These are phyloP conservation scores for Cyclaneusma minus DNA, from an alignment of 2,329 filamentous ascomycete species.

Conservation along the genomic window DNA sequence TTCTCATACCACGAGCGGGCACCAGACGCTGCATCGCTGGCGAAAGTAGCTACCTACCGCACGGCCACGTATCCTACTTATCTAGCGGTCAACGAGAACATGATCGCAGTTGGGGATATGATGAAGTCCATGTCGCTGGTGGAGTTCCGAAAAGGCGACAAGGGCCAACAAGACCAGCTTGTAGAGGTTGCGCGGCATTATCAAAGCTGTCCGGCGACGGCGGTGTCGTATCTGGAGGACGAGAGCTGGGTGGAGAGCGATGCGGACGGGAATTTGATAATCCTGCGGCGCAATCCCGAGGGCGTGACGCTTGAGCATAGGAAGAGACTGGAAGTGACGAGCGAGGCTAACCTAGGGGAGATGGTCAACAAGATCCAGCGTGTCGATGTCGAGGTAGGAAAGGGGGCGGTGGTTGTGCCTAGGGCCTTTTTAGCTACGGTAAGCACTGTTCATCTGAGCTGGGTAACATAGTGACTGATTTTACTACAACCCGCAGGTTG, in stretches of 20 bases:
- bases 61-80: slow-evolving; percentile 76
- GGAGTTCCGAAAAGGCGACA: slow-evolving; percentile 45
- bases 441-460: slow-evolving; percentile 21
- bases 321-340: slow-evolving; percentile 53
- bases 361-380: slow-evolving; percentile 80
- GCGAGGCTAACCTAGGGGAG: slow-evolving; percentile 77
- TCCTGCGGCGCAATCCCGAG: slow-evolving; percentile 57
- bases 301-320: slow-evolving; percentile 64
- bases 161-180: slow-evolving; percentile 45
- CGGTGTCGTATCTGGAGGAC: slow-evolving; percentile 54
- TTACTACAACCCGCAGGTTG: slow-evolving; percentile 56
- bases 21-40: slow-evolving; percentile 38
- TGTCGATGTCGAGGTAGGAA: slow-evolving; percentile 49
- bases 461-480: too few relatives aligned
- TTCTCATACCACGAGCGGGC: slow-evolving; percentile 41
- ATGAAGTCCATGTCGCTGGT: slow-evolving; percentile 85
- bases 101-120: slow-evolving; percentile 75
- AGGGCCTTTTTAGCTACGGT: slow-evolving; percentile 82
- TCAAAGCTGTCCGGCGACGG: slow-evolving; percentile 69
- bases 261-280: slow-evolving; percentile 71
- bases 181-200: slow-evolving; percentile 67
- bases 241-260: slow-evolving; percentile 74
- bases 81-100: slow-evolving; percentile 54
- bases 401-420: slow-evolving; percentile 56
- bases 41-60: slow-evolving; percentile 61